A percentile compares a stretch with the other conserved stretches of the same genome.
These are phyloP conservation scores for Wickerhamiella domercqiae DNA, from an alignment of 805 yeast species.

Conservation along the genomic window DNA sequence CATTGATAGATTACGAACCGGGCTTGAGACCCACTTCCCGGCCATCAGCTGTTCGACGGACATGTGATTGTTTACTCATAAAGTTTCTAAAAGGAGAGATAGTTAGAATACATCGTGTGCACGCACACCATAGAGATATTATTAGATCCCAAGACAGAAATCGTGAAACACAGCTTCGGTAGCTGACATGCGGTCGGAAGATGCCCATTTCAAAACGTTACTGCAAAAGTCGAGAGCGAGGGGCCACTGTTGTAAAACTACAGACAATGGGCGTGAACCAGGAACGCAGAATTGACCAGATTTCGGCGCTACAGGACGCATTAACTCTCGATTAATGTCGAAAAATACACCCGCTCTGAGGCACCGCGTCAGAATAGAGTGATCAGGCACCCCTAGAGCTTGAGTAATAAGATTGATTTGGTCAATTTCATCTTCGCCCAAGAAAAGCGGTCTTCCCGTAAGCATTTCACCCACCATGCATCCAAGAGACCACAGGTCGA, in stretches of 20 bases:
- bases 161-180: conserved; percentile 26
- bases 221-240: conserved; percentile 31
- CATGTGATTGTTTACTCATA: too few relatives aligned
- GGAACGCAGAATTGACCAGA: conserved; percentile 13
- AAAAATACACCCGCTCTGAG: conserved; percentile 26
- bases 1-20: too few relatives aligned
- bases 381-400: conserved; percentile 75
- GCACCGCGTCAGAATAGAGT: conserved; percentile 23
- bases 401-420: conserved; percentile 86
- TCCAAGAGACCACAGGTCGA: conserved; percentile 96
- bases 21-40: too few relatives aligned
- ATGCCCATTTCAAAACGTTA: conserved; percentile 54
- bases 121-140: too few relatives aligned
- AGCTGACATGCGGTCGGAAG: conserved; percentile 34
- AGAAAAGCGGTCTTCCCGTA: conserved; percentile 86
- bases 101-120: too few relatives aligned
- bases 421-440: conserved; percentile 76
- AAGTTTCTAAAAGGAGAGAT: too few relatives aligned
- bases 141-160: conserved; percentile 19
- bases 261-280: conserved; percentile 10
- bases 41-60: too few relatives aligned
- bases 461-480: conserved; percentile 93
- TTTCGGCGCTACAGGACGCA: conserved; percentile 11
- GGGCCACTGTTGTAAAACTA: conserved; percentile 5
- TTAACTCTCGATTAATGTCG: conserved; percentile 24